Conservation (phyloP, 768 basidiomycete genomes). For the Psilocybe cubensis region DNA sequence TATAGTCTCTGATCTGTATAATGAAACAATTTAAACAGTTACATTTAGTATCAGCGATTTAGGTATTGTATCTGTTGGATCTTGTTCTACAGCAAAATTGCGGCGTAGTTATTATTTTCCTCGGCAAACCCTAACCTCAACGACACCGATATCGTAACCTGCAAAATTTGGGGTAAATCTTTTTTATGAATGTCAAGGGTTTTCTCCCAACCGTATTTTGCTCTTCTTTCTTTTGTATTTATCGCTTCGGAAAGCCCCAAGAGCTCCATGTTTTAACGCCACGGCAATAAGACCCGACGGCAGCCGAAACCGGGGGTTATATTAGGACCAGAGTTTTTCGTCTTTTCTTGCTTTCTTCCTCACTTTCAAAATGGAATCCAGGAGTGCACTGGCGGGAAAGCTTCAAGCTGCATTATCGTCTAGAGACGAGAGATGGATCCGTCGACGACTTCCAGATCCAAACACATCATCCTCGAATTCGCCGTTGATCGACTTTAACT, state of each 20-base stretch:
- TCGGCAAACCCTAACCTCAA: too few relatives aligned
- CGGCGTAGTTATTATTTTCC: too few relatives aligned
- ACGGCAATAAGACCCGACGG: not conserved
- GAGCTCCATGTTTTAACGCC: not conserved
- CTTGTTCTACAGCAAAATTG: too few relatives aligned
- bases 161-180: too few relatives aligned
- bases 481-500: slow-evolving; percentile 69
- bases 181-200: too few relatives aligned
- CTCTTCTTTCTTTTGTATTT: not conserved
- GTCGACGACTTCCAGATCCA: slow-evolving; percentile 69
- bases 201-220: not conserved
- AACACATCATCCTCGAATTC: slow-evolving; percentile 38
- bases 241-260: not conserved
- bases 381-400: slow-evolving; percentile 33
- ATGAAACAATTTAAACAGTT: too few relatives aligned
- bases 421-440: slow-evolving; percentile 67
- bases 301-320: slow-evolving; percentile 1
- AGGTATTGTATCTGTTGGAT: too few relatives aligned
- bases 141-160: too few relatives aligned
- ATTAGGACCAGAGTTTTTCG: not conserved
- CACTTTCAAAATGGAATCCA: slow-evolving; percentile 6
- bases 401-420: slow-evolving; percentile 61
- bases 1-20: too few relatives aligned
- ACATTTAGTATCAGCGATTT: too few relatives aligned
- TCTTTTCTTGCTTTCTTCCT: not conserved